Evolutionary conservation across 225 moss, liverwort and hornwort species (phyloP), one percentile per base, ranked within the genome.

Genomic region (Pseudoscleropodium purum): DNA sequence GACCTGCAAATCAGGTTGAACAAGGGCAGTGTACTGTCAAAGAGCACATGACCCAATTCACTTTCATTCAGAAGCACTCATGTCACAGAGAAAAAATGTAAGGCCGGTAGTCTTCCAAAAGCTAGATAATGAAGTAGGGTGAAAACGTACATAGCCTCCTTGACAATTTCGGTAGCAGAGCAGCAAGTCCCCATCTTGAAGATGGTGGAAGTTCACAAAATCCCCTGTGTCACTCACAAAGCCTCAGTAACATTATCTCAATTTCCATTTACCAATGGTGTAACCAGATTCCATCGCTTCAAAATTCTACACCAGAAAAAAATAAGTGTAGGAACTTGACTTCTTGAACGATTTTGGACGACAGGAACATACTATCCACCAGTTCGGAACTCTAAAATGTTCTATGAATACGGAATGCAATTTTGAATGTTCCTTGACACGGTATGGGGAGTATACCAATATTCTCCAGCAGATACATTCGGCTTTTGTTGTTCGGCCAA

Each of bases 401-500:
- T 78, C 72, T 33, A n/a, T 15, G 30, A 51, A 82, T 4, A 60
- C 45, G 33, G 75, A 80, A 57, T 61, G 72, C 43, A 84, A 85
- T 77, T 37, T 43, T 33, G 4, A 73, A 24, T 73, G 39, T 57
- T 65, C 45, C 57, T 52, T 39, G 26, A 60, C 43, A 15, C 10
- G 65, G 59, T n/a, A 16, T 10, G 33, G 13, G 51, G n/a, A 47
- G 43, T 29, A 33, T 74, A 93, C 93, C 93, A 70, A 93, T 93
- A 65, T 87, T 90, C 88, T 93, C 93, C 88, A 93, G 87, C 83
- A 91, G 31, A 41, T 93, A 93, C 93, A 93, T 93, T 63, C 91
- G 89, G 57, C 93, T 93, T 64, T 90, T 93, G 84, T 93, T 93
- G 89, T 93, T 93, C 30, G 90, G 93, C 93, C 91, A 93, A 88